Percentiles rank a stretch among this genome's conserved stretches.
phyloP scores from a whole-genome alignment of 345 rosid genomes.

The Hibiscus tridactylites region DNA sequence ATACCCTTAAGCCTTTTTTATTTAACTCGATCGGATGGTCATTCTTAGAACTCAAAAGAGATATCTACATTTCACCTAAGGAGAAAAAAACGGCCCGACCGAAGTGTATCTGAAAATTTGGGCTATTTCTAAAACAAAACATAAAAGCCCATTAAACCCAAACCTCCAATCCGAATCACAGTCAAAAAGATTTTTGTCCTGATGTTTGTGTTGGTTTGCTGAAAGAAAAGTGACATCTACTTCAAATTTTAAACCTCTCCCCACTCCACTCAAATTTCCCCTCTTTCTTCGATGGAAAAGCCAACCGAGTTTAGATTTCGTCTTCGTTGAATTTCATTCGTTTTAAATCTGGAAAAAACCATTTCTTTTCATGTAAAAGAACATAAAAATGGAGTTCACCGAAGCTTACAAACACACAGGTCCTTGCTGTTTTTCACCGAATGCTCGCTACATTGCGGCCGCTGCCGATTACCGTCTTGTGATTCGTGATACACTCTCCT shows the following conservation, averaged over 20 bases:
- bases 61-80: too few species aligned
- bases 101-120: background rate
- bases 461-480: slow-evolving; percentile 87
- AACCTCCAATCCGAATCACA: background rate
- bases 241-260: slow-evolving; percentile 4
- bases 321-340: background rate
- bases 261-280: background rate
- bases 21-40: too few species aligned
- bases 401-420: slow-evolving; percentile 86
- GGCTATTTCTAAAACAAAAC: background rate
- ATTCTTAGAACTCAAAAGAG: too few species aligned
- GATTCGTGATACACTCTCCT: slow-evolving; percentile 73
- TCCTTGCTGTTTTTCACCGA: slow-evolving; percentile 84
- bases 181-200: slow-evolving; percentile 14
- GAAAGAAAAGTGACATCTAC: background rate
- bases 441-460: slow-evolving; percentile 79
- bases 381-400: slow-evolving; percentile 72
- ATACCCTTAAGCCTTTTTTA: too few species aligned
- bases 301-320: background rate
- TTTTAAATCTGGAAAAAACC: background rate
- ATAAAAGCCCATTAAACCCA: background rate
- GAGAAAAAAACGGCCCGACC: too few species aligned
- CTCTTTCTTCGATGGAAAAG: background rate
- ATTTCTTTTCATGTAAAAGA: too few species aligned
- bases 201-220: background rate